Evolutionary conservation across 768 basidiomycete species (phyloP).

Genomic region (Scleroderma bovista): DNA sequence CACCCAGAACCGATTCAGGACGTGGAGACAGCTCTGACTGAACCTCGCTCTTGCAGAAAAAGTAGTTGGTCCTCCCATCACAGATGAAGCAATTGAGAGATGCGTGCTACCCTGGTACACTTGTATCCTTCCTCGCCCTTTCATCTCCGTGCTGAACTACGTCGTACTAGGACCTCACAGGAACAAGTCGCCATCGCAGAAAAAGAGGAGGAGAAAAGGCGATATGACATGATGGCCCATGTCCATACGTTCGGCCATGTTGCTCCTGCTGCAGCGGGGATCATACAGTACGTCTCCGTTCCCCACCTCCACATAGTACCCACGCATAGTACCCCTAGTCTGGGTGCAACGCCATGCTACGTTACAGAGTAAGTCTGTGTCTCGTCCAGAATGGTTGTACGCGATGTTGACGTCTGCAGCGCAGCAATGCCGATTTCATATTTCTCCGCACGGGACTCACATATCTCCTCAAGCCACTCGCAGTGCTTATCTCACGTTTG

Average conservation of each 20-base stretch:
- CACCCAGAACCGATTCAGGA: constrained; percentile 93
- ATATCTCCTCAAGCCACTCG: constrained; percentile 83
- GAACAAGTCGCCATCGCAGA: constrained; percentile 92
- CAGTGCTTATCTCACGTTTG: constrained; percentile 83
- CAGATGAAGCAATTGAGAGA: constrained; percentile 89
- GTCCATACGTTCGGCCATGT: constrained; percentile 95
- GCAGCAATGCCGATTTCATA: constrained; percentile 95
- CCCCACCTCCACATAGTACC: constrained; percentile 9
- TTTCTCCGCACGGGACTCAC: constrained; percentile 87
- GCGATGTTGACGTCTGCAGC: not conserved
- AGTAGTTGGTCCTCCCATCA: constrained; percentile 85
- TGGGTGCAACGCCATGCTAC: constrained; percentile 98
- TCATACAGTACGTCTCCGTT: constrained; percentile 84
- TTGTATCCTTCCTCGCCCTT: not conserved
- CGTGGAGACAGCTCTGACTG: constrained; percentile 95
- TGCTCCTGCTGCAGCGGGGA: constrained; percentile 91
- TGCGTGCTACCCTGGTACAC: constrained; percentile 91
- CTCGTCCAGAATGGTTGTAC: constrained; percentile 6
- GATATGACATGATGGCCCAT: constrained; percentile 99
- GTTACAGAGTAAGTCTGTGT: constrained; percentile 82
- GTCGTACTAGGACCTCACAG: constrained; percentile 58
- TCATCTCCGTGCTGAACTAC: not conserved
- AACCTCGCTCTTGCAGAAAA: constrained; percentile 96
- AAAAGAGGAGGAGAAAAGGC: constrained; percentile 90
- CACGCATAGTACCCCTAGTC: constrained; percentile 40